A percentile compares a stretch with the other conserved stretches of the same genome.
These are phyloP conservation scores for Blastocystis sp. DNA, from an alignment of 352 stramenopile genomes.

Conservation along the genomic window DNA sequence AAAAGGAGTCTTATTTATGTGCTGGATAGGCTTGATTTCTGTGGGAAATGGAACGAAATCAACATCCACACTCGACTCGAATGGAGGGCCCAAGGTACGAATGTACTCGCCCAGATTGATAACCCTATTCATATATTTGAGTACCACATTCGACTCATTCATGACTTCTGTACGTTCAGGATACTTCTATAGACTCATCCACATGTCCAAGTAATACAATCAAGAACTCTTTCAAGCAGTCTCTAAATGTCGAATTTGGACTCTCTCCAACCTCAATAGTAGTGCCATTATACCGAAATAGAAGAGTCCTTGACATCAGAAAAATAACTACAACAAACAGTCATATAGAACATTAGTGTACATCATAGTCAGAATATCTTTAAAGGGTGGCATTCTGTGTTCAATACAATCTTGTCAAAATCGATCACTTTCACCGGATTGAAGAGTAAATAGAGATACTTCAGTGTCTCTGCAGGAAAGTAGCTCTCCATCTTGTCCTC, in stretches of 20 bases:
- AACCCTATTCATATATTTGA: background rate
- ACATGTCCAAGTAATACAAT: background rate
- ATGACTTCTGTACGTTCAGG: background rate
- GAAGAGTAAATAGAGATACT: slow-evolving; percentile 94
- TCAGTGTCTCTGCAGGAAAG: slow-evolving; percentile 95
- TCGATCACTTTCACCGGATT: slow-evolving; percentile 74
- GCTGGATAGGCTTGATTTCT: no score
- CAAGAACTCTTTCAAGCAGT: background rate
- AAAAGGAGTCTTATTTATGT: no score
- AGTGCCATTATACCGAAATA: background rate
- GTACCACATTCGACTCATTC: background rate
- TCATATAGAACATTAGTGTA: no score
- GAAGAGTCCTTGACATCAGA: background rate
- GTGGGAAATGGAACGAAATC: background rate
- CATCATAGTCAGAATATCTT: background rate
- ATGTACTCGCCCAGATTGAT: background rate
- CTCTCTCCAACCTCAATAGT: background rate
- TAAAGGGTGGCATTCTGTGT: slow-evolving; percentile 87
- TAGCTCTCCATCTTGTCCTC: slow-evolving; percentile 96
- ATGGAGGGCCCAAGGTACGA: background rate
- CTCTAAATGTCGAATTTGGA: background rate
- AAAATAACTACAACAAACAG: background rate
- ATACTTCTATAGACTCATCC: background rate
- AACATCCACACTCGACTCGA: no score
- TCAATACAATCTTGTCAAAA: slow-evolving; percentile 89